Percentiles rank a stretch among this genome's conserved stretches.
Evolutionary conservation across 2,329 filamentous ascomycete genomes (phyloP).

Genomic region (Colletotrichum lini): DNA sequence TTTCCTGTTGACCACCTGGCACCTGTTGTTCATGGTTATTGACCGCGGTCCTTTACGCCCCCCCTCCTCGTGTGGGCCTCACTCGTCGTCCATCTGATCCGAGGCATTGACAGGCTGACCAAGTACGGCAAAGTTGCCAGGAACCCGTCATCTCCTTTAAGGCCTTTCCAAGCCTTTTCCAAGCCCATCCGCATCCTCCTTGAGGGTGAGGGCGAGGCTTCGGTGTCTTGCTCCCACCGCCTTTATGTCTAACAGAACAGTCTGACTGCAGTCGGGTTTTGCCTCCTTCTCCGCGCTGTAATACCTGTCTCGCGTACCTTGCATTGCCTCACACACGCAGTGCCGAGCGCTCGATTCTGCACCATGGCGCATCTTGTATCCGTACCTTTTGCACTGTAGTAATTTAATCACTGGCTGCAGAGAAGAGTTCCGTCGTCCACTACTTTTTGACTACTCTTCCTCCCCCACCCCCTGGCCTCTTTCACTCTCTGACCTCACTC

Average conservation of each 20-base stretch:
- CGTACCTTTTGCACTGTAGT: background rate
- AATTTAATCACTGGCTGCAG: background rate
- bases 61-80: slow-evolving; percentile 21
- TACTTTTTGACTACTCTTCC: background rate
- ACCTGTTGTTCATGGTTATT: slow-evolving; percentile 23
- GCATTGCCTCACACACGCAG: slow-evolving; percentile 1
- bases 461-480: background rate
- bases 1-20: slow-evolving; percentile 29
- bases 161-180: background rate
- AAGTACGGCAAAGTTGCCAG: slow-evolving; percentile 27
- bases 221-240: slow-evolving; percentile 17
- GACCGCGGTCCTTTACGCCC: background rate
- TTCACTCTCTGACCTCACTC: background rate
- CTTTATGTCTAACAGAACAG: background rate
- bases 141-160: slow-evolving; percentile 32
- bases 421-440: background rate
- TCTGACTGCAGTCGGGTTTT: background rate
- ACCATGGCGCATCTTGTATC: background rate
- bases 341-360: background rate
- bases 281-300: slow-evolving; percentile 14
- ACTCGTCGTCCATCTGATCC: slow-evolving; percentile 22
- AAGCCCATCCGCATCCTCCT: slow-evolving; percentile 16
- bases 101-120: slow-evolving; percentile 24
- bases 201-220: no score
- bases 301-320: slow-evolving; percentile 11